Conservation (phyloP, 2,329 filamentous ascomycete genomes). For the Domatiomyces catenatus region DNA sequence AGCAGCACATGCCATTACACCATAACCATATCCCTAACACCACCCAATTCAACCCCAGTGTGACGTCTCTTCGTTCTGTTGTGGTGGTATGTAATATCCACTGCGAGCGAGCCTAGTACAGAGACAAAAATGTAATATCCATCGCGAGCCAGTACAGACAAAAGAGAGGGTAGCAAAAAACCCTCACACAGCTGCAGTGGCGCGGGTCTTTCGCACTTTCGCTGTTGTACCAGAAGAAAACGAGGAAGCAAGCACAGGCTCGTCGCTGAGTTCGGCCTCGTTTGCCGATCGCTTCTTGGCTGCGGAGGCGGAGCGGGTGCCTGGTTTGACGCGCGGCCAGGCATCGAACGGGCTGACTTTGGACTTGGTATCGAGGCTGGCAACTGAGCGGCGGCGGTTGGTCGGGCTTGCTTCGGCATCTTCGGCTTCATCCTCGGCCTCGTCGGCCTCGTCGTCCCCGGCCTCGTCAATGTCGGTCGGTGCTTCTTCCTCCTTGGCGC, state of each 20-base stretch:
- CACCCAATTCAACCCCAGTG: too few relatives aligned
- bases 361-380: background rate
- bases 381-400: background rate
- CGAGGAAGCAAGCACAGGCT: background rate
- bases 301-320: constrained; percentile 4
- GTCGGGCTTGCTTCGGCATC: background rate
- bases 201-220: background rate
- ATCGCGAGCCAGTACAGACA: too few relatives aligned
- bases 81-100: too few relatives aligned
- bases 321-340: constrained; percentile 16
- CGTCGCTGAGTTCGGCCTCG: constrained; percentile 3
- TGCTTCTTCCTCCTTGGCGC: constrained; percentile 36
- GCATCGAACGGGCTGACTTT: constrained; percentile 16
- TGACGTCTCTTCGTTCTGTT: too few relatives aligned
- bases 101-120: too few relatives aligned
- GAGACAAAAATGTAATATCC: too few relatives aligned
- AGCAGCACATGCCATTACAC: too few relatives aligned
- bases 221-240: background rate
- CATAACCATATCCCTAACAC: too few relatives aligned
- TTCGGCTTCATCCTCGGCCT: background rate
- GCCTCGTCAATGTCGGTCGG: constrained; percentile 38
- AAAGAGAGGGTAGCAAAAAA: too few relatives aligned
- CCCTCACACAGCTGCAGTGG: background rate
- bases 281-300: constrained; percentile 12
- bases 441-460: constrained; percentile 1